Evolutionary conservation across 768 basidiomycete genomes (phyloP).

Genomic region (Suillus tomentosus): DNA sequence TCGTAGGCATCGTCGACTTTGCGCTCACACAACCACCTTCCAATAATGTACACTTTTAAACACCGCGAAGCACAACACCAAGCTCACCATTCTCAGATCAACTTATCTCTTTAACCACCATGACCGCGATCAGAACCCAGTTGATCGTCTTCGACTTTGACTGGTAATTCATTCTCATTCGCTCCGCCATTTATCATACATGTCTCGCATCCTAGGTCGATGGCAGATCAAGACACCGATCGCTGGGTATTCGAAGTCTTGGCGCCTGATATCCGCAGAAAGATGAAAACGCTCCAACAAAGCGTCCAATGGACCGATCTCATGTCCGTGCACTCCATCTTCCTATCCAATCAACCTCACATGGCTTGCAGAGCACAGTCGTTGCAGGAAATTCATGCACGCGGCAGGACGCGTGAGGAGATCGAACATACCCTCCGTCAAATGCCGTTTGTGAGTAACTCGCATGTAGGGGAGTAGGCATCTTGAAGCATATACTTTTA

Average conservation of each 20-base stretch:
- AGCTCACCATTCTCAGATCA: neutral
- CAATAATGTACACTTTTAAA: constrained; percentile 15
- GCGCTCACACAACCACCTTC: constrained; percentile 10
- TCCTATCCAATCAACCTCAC: constrained; percentile 1
- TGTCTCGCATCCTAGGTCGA: constrained; percentile 55
- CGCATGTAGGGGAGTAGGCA: neutral
- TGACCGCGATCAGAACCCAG: constrained; percentile 49
- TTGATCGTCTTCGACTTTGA: constrained; percentile 97
- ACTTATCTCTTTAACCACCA: constrained; percentile 10
- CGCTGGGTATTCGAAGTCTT: constrained; percentile 91
- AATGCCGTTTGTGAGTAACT: constrained; percentile 79
- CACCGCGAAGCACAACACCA: constrained; percentile 9
- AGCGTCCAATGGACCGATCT: constrained; percentile 91
- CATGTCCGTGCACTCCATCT: constrained; percentile 57
- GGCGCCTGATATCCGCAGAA: constrained; percentile 78
- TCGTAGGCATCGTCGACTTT: constrained; percentile 54
- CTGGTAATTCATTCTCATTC: constrained; percentile 55
- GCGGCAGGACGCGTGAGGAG: constrained; percentile 69
- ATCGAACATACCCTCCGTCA: constrained; percentile 76
- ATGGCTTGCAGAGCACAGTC: constrained; percentile 54
- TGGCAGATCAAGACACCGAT: constrained; percentile 96
- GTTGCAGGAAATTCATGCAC: constrained; percentile 68
- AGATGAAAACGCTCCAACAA: constrained; percentile 68
- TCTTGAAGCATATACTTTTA: constrained; percentile 32
- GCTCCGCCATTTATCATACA: neutral